These are phyloP conservation scores for Venturia aucupariae DNA, from an alignment of 2,329 filamentous ascomycete species.

Conservation along the genomic window DNA sequence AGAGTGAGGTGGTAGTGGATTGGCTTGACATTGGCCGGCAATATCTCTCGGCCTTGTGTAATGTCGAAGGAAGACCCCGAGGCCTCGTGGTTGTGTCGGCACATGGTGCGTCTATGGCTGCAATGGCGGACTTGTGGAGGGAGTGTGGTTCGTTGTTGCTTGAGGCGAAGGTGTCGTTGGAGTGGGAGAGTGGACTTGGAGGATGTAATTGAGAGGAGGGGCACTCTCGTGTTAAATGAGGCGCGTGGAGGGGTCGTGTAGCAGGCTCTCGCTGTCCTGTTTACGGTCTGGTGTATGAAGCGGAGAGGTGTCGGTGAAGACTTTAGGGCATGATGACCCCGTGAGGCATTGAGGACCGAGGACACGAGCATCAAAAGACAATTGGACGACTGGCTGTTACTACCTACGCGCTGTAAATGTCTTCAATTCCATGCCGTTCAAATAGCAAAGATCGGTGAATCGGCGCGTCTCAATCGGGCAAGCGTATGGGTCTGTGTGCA, in stretches of 20 bases:
- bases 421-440: background rate
- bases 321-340: background rate
- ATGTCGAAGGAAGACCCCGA: background rate
- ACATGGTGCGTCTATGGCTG: constrained; percentile 11
- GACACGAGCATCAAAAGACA: background rate
- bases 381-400: background rate
- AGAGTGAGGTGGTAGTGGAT: constrained; percentile 83
- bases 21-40: constrained; percentile 89
- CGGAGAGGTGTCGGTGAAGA: background rate
- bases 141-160: constrained; percentile 18
- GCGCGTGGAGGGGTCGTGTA: constrained; percentile 1
- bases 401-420: background rate
- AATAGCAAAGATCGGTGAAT: no score
- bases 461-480: background rate
- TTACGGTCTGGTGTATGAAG: background rate
- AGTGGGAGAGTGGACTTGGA: background rate
- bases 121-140: background rate
- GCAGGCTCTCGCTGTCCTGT: background rate
- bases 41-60: constrained; percentile 59
- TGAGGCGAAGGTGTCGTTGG: background rate
- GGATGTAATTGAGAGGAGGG: background rate
- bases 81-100: constrained; percentile 6
- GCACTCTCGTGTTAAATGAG: background rate
- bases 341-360: background rate
- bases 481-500: background rate